phyloP scores from a whole-genome alignment of 176 grass and related monocot genomes.

The Rhipidocladum racemiflorum region DNA sequence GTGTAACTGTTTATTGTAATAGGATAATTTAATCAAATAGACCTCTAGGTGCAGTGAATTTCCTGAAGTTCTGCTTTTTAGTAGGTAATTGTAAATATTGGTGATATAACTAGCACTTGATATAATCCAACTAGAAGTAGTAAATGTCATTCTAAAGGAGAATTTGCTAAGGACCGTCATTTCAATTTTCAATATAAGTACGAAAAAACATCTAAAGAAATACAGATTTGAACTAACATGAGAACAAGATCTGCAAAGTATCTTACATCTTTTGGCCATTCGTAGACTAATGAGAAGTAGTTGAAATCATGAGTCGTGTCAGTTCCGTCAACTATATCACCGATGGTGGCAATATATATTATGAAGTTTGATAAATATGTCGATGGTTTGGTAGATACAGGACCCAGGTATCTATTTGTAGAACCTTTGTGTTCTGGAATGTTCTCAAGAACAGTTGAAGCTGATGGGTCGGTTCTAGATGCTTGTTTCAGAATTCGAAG shows the following conservation, averaged over 20 bases:
- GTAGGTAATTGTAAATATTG: neutral
- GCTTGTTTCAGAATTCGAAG: conserved; percentile 64
- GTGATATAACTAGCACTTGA: neutral
- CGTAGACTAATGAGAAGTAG: conserved; percentile 93
- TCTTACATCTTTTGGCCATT: conserved; percentile 97
- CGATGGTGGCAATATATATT: conserved; percentile 92
- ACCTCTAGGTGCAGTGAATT: conserved; percentile 15
- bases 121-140: conserved; percentile 16
- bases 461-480: conserved; percentile 35
- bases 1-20: neutral
- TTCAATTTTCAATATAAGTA: neutral
- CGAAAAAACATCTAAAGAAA: conserved; percentile 6
- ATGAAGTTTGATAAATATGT: conserved; percentile 95
- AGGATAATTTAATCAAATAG: neutral
- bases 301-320: conserved; percentile 99
- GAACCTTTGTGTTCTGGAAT: conserved; percentile 64
- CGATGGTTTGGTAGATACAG: conserved; percentile 72
- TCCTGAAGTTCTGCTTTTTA: neutral
- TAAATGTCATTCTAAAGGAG: conserved; percentile 19
- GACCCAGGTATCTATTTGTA: conserved; percentile 62
- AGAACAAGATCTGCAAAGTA: conserved; percentile 11
- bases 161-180: neutral
- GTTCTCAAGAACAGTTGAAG: conserved; percentile 47
- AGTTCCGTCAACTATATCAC: conserved; percentile 95
- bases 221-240: conserved; percentile 23